Base-by-base conservation (phyloP, 2,329 filamentous ascomycete genomes). In the Paraconiothyrium sp. region DNA sequence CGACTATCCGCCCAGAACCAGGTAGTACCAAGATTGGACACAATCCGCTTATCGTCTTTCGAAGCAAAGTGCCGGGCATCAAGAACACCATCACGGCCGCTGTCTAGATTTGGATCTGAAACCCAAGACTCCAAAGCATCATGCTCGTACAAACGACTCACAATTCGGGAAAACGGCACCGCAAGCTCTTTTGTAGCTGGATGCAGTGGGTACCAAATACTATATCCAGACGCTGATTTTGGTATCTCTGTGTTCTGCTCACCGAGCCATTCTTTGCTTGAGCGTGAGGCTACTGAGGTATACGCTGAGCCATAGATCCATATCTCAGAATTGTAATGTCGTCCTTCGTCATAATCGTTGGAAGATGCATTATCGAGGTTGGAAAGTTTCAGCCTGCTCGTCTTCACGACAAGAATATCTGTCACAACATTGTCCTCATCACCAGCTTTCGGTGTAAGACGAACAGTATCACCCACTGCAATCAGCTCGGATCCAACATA, bases 1-100 rank as follows among this genome's bases (percentile, higher is more conserved):
- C 87, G 81, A 24, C 79, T 80, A 56, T 89, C 86, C 0, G 81
- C 85, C 83, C 85, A 88, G 71, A 84, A 87, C 86, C 86, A 89
- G 0, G 76, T 73, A 30, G 82, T 79, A 14, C 77, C 80, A 9
- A 65, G 43, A 6, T 43, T 32, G 13, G 72, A 64, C 0, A 76
- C 69, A 32, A 88, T 85, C 2, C 86, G 84, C 0, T 76, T 63
- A 60, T 89, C 85, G 16, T 80, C 75, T 13, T 77, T 63, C 0
- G 72, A 68, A 1, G 84, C 82, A 67, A 81, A 88, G 0, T 71
- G 66, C 1, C 86, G 81, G 0, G 80, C 85, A n/a, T 78, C 75
- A 0, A 80, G 52, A 0, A 86, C 74, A 2, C 82, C 81, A 13
- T 75, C 68, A 0, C 85, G 67, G n/a, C 88, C 86, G 10, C 77